Conservation (phyloP, 495 filamentous ascomycete genomes). For the Podospora australis region DNA sequence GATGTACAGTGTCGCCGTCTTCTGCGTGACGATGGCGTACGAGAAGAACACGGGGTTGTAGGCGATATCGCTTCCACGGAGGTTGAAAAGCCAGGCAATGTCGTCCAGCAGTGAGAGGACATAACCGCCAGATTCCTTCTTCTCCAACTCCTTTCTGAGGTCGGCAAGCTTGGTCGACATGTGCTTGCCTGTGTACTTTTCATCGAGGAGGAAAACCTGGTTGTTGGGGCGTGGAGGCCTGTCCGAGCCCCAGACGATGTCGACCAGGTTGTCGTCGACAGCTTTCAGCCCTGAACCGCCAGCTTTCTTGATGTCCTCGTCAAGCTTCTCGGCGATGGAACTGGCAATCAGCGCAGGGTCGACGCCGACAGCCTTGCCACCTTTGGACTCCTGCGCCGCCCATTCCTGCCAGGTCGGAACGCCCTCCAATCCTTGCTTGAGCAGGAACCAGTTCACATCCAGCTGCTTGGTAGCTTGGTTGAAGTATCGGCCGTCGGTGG, state of each 20-base stretch:
- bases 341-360: slow-evolving; percentile 86
- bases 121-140: slow-evolving; percentile 82
- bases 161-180: slow-evolving; percentile 80
- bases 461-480: slow-evolving; percentile 93
- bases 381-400: slow-evolving; percentile 78
- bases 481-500: slow-evolving; percentile 97
- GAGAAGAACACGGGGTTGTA: slow-evolving; percentile 99
- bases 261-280: slow-evolving; percentile 75
- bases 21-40: slow-evolving; percentile 82
- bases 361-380: slow-evolving; percentile 81
- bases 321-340: slow-evolving; percentile 76
- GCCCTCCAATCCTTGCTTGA: slow-evolving; percentile 90
- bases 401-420: slow-evolving; percentile 98
- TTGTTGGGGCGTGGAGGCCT: slow-evolving; percentile 72
- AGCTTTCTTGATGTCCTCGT: slow-evolving; percentile 81
- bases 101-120: slow-evolving; percentile 96
- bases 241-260: slow-evolving; percentile 73
- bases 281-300: slow-evolving; percentile 69
- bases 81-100: slow-evolving; percentile 95
- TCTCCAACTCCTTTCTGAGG: slow-evolving; percentile 84
- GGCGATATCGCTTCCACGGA: slow-evolving; percentile 92
- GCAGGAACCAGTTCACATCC: slow-evolving; percentile 81
- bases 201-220: slow-evolving; percentile 59
- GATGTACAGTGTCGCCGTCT: slow-evolving; percentile 76
- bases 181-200: slow-evolving; percentile 75